These are phyloP conservation scores for Periconia sp. DNA, from an alignment of 2,329 filamentous ascomycete genomes.

Conservation along the genomic window DNA sequence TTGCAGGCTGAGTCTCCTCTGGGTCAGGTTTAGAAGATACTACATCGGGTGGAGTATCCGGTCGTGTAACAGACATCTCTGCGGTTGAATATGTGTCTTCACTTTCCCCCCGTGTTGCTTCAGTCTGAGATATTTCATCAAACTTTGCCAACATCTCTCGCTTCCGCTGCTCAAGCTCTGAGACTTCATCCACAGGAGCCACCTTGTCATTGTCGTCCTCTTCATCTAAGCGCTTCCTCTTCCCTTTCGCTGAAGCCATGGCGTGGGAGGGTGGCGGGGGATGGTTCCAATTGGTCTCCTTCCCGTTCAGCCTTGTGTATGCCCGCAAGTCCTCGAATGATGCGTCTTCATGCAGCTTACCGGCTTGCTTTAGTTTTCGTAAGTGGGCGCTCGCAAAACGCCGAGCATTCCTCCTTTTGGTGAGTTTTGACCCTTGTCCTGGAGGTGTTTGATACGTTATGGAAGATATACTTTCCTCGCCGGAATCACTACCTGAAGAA, in stretches of 20 bases:
- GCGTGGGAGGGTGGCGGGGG: not conserved
- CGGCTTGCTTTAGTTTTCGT: conserved; percentile 55
- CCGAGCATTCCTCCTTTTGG: conserved; percentile 59
- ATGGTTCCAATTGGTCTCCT: too few relatives aligned
- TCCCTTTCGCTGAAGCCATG: conserved; percentile 16
- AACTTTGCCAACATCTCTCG: conserved; percentile 25
- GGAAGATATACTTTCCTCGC: conserved; percentile 36
- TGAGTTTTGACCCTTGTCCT: conserved; percentile 53
- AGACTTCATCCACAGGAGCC: conserved; percentile 7
- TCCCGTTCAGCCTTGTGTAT: conserved; percentile 44
- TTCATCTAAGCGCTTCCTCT: conserved; percentile 29
- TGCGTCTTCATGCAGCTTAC: conserved; percentile 54
- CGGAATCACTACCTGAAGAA: conserved; percentile 41
- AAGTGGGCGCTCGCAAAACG: conserved; percentile 54
- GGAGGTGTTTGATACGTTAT: conserved; percentile 40
- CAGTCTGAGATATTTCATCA: conserved; percentile 2
- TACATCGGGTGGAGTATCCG: conserved; percentile 4
- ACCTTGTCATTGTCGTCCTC: conserved; percentile 17
- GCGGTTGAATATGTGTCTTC: not conserved
- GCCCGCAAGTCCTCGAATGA: conserved; percentile 53
- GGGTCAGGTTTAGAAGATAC: not conserved
- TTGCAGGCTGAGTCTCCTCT: conserved; percentile 10
- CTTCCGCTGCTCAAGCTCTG: conserved; percentile 24
- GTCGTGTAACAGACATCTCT: not conserved
- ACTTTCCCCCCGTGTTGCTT: not conserved